These are phyloP conservation scores for Magnolia sinica DNA, from an alignment of 164 flowering plant species.

Conservation along the genomic window DNA sequence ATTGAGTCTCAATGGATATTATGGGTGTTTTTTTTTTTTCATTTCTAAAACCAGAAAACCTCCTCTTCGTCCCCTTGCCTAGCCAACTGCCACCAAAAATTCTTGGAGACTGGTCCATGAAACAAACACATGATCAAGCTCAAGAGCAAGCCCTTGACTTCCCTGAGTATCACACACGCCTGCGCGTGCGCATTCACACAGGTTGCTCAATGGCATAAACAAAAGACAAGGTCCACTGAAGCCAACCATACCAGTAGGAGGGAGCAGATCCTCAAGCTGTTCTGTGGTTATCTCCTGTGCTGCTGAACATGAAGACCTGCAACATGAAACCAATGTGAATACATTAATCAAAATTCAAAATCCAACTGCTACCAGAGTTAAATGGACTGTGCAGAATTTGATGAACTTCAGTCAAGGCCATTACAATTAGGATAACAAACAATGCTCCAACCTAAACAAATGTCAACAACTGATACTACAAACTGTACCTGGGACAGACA, in stretches of 20 bases:
- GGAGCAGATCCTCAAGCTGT: constrained; percentile 49
- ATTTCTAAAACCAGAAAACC: too few relatives aligned
- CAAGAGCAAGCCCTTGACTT: too few relatives aligned
- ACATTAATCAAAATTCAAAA: background rate
- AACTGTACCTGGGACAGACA: background rate
- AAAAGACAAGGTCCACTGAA: background rate
- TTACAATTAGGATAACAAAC: too few relatives aligned
- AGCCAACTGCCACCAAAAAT: background rate
- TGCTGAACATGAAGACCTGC: constrained; percentile 66
- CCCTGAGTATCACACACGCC: background rate
- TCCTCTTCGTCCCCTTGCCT: background rate
- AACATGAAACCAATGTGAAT: background rate
- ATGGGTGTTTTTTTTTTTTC: too few relatives aligned
- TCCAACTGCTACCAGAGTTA: background rate
- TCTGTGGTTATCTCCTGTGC: constrained; percentile 49
- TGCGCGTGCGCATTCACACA: background rate
- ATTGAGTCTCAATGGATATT: background rate
- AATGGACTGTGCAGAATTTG: background rate
- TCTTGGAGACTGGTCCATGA: background rate
- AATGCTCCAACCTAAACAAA: background rate
- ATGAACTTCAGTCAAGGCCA: background rate
- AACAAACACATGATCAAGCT: background rate
- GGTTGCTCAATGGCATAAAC: background rate
- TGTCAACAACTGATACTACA: background rate
- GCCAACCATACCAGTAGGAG: constrained; percentile 3